Evolutionary conservation across 768 basidiomycete species (phyloP).

Genomic region (Rhodosporidiobolus odoratus): DNA sequence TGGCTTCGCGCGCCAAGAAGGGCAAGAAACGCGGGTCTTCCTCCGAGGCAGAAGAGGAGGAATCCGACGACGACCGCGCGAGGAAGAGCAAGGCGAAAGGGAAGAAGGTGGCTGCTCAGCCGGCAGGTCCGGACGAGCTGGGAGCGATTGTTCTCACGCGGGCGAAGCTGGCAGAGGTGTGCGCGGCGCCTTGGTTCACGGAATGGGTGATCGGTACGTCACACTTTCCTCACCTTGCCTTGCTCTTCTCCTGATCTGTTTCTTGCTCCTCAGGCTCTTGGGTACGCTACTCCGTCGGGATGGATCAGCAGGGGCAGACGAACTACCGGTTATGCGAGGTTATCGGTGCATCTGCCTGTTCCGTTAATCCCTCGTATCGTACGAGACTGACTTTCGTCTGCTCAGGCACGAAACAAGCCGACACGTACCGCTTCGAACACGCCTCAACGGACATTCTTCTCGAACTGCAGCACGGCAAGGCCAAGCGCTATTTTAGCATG

Average conservation of each 20-base stretch:
- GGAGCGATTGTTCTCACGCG: constrained; percentile 62
- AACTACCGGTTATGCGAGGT: constrained; percentile 82
- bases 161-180: constrained; percentile 64
- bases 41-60: constrained; percentile 72
- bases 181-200: constrained; percentile 75
- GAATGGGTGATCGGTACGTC: constrained; percentile 67
- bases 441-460: constrained; percentile 56
- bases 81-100: constrained; percentile 48
- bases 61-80: constrained; percentile 57
- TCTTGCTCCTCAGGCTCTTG: constrained; percentile 58
- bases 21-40: not conserved
- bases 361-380: not conserved
- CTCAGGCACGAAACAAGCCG: not conserved
- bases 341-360: constrained; percentile 51
- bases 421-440: constrained; percentile 33
- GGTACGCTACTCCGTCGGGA: constrained; percentile 76
- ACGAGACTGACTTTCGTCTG: no score
- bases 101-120: constrained; percentile 52
- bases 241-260: not conserved
- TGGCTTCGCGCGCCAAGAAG: constrained; percentile 56
- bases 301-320: constrained; percentile 52
- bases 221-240: not conserved
- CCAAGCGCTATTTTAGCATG: constrained; percentile 62
- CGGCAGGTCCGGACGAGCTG: constrained; percentile 58
- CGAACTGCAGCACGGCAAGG: constrained; percentile 71